Base-by-base conservation (phyloP, 1,284 basidiomycete genomes). In the Microbotryomycetes sp. region DNA sequence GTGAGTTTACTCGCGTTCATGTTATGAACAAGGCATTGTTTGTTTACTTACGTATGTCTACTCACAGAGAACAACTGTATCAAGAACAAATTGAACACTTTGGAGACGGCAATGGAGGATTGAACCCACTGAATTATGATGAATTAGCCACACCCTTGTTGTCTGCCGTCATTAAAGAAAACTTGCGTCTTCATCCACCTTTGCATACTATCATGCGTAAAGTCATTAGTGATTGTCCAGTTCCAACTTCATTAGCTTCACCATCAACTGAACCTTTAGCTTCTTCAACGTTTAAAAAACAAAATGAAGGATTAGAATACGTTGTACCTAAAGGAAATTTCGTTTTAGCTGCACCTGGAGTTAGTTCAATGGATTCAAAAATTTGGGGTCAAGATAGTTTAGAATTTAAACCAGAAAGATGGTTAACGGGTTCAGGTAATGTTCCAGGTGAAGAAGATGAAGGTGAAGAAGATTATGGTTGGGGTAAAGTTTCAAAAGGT, bases 321-420 rank as follows among this genome's bases (percentile, higher is more conserved):
- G 82, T 97, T 65, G 86, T 99, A 42, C 94, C 93, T 50, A 87
- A 89, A 75, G 93, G 92, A 48, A 81, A 96, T 80, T 93, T 83
- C 72, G 88, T 97, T 45, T 83, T 98, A 70, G 89, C 96, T 14
- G 90, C 85, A 42, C 92, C 94, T 3, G 86, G 87, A 57, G 85
- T 97, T 64, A 86, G 86, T 65, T 92, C 96, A 76, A 82, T 91
- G 69, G 96, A 99, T 77, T 88, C 89, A 0, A 68, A 74, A 6
- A 80, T 92, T 61, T 99, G 96, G 96, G 82, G 66, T 25, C 28
- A 79, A 62, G 81, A 90, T 61, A 77, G 88, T 1, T 71, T 76
- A 2, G 77, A 79, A 25, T 98, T 92, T 85, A 83, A 89, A 59
- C 92, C 92, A 0, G 74, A 79, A 26, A 81, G 94, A 63, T 99